Base-by-base conservation (phyloP, 140 eudicot genomes). In the Oenanthe javanica region DNA sequence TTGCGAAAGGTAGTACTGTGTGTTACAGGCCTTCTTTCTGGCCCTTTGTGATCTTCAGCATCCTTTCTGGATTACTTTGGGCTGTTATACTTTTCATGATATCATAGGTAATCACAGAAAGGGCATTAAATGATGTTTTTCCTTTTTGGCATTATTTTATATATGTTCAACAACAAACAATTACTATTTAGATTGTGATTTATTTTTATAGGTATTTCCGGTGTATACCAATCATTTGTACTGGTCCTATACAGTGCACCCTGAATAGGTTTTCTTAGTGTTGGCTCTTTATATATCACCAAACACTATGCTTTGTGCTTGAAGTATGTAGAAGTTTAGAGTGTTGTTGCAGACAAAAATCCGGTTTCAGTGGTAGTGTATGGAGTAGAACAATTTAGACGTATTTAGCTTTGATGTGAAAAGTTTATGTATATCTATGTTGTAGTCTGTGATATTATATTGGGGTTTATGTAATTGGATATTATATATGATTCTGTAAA, bases 51-150 rank as follows among this genome's bases (percentile, higher is more conserved):
- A 72, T 83, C 88, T 90, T 88, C 84, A 75, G 86, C 80, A 67
- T 67, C 71, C 81, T 84, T 79, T 84, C 86, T 89, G 91, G 90
- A 87, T 84, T 87, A 88, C 92, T 79, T 86, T 84, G 96, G 93
- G 91, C 96, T 77, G 70, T 84, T 77, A 72, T 77, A 64, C 86
- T 81, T 86, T 80, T 72, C 88, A 86, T 79, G 72, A 78, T 87
- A 79, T 70, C 85, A 83, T 89, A 89, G 97, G 97, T 89, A 81
- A 84, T 13, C 10, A 63, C 47, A 15, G 55, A 6, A 25, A 25
- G 38, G 38, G 40, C 18, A 51, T 25, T 15, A 11, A 46, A 9
- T 80, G 52, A 13, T 55, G 72, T 21, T 69, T 27, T 31, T 38
- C 72, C 72, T 27, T 76, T 19, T 9, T 27, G 75, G 45, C 7